These are phyloP conservation scores for Vanderwaltozyma yarrowii DNA, from an alignment of 805 yeast genomes.

Conservation along the genomic window DNA sequence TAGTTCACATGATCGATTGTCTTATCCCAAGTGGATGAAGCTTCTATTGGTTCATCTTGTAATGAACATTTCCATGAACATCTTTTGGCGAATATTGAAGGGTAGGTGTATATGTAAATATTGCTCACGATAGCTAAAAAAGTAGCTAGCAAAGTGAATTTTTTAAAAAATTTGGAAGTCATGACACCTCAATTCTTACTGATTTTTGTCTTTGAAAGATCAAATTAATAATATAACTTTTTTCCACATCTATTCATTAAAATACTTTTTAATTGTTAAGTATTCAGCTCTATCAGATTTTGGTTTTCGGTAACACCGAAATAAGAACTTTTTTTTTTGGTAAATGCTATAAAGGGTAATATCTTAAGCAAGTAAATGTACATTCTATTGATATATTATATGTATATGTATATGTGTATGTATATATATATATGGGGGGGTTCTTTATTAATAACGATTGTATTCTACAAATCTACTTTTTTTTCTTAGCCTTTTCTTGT, in stretches of 20 bases:
- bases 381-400: not conserved
- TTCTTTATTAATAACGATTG: too few species aligned
- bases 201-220: not conserved
- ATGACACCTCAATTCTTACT: not conserved
- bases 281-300: too few species aligned
- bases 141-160: slow-evolving; percentile 7
- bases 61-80: slow-evolving; percentile 49
- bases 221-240: too few species aligned
- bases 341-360: too few species aligned
- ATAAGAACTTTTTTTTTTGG: too few species aligned
- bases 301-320: too few species aligned
- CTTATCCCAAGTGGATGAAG: not conserved
- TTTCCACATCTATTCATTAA: too few species aligned
- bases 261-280: too few species aligned
- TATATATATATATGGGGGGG: not conserved
- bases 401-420: not conserved
- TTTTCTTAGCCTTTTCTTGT: slow-evolving; percentile 34
- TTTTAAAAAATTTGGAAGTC: not conserved
- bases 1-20: not conserved
- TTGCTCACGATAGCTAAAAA: slow-evolving; percentile 40
- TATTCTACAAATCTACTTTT: not conserved
- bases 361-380: too few species aligned
- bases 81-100: slow-evolving; percentile 42
- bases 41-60: not conserved
- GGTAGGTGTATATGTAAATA: slow-evolving; percentile 64